Conservation (phyloP, 805 yeast species). For the Dipodascus albidus region DNA sequence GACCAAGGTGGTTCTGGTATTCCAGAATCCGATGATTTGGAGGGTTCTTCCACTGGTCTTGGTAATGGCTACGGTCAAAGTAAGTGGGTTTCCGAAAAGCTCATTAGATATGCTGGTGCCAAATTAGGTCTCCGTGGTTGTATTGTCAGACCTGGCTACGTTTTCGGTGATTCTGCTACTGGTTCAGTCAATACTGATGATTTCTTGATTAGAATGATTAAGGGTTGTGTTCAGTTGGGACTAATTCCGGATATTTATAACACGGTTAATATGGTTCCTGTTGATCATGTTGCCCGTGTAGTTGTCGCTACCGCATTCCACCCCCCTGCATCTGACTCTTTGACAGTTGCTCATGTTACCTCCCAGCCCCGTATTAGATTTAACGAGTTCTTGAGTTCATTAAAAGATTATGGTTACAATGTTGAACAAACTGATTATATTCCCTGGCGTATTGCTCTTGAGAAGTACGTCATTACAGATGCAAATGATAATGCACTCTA, state of each 20-base stretch:
- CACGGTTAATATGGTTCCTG: constrained; percentile 93
- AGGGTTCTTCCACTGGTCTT: constrained; percentile 72
- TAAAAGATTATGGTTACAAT: constrained; percentile 62
- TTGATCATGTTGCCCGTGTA: constrained; percentile 93
- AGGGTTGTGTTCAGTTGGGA: constrained; percentile 87
- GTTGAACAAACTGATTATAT: constrained; percentile 55
- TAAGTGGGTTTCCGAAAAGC: constrained; percentile 93
- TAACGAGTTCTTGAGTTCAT: constrained; percentile 57
- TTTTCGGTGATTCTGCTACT: constrained; percentile 70
- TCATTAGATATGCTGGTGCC: constrained; percentile 78
- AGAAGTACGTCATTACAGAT: constrained; percentile 62
- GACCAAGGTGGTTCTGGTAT: constrained; percentile 61
- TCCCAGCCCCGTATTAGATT: constrained; percentile 88
- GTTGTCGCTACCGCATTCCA: constrained; percentile 73
- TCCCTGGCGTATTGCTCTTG: constrained; percentile 69
- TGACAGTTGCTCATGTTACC: constrained; percentile 88
- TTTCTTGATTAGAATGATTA: constrained; percentile 85
- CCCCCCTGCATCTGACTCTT: constrained; percentile 44
- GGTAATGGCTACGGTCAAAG: constrained; percentile 95
- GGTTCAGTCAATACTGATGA: constrained; percentile 97
- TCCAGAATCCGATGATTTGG: constrained; percentile 70
- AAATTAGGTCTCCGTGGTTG: constrained; percentile 73
- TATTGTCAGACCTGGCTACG: constrained; percentile 91
- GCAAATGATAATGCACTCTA: constrained; percentile 76
- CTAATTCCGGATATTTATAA: constrained; percentile 75